A percentile compares a stretch with the other conserved stretches of the same genome.
Conservation (phyloP, 2,329 filamentous ascomycete genomes). For the Cladophialophora yegresii region DNA sequence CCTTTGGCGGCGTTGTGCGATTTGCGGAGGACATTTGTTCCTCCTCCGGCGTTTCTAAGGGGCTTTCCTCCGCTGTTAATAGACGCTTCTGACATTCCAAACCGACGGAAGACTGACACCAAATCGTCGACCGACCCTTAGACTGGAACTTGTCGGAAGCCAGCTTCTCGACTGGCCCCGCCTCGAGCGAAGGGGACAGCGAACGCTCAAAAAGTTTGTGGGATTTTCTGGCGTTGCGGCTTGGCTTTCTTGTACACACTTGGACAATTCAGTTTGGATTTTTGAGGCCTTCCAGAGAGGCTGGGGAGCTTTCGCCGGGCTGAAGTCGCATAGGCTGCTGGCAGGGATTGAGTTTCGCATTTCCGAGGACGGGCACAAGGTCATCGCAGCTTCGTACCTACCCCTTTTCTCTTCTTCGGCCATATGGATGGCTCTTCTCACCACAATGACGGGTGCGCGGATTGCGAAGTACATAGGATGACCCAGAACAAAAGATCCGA, state of each 20-base stretch:
- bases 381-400: slow-evolving; percentile 1
- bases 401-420: slow-evolving; percentile 3
- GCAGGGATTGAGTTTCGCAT: not conserved
- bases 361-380: slow-evolving; percentile 1
- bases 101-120: slow-evolving; percentile 4
- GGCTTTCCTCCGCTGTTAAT: slow-evolving; percentile 25
- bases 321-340: slow-evolving; percentile 5
- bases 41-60: slow-evolving; percentile 19
- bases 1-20: slow-evolving; percentile 19
- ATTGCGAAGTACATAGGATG: slow-evolving; percentile 5
- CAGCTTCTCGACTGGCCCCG: not conserved
- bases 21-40: slow-evolving; percentile 14
- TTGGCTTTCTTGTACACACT: slow-evolving; percentile 19
- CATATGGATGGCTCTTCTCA: not conserved
- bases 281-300: slow-evolving; percentile 8
- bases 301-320: not conserved
- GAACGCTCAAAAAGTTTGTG: slow-evolving; percentile 23
- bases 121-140: not conserved
- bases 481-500: slow-evolving; percentile 1
- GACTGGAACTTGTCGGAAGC: slow-evolving; percentile 19
- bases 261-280: slow-evolving; percentile 8
- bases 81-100: slow-evolving; percentile 18
- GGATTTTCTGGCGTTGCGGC: slow-evolving; percentile 9
- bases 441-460: not conserved
- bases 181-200: slow-evolving; percentile 5